Evolutionary conservation across 2,329 filamentous ascomycete genomes (phyloP), one percentile per base, ranked within the genome.

Genomic region (Aspergillus intermedius): DNA sequence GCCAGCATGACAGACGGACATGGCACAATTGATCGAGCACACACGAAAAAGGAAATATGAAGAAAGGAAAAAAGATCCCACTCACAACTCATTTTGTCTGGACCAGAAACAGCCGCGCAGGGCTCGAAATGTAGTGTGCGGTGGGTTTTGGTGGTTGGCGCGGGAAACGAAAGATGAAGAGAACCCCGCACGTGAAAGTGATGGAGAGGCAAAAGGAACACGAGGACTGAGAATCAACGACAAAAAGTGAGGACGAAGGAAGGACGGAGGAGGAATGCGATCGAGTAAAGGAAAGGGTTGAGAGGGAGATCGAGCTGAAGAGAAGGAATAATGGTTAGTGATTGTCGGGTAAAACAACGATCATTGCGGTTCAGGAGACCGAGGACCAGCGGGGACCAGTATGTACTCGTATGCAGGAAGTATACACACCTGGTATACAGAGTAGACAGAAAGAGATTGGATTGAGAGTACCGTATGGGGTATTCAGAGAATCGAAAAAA

Each of bases 21-120:
- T 30, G 10, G 10, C 25, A 30, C 25, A 30, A 30, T 30, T 30
- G 35, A 48, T 32, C 15, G 23, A 30, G 30, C 10, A 17, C 21
- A 35, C 13, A 7, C n/a, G n/a, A 17, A 10, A 15, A 21, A 42
- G 9, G n/a, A 17, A 45, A 35, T 21, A 34, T 12, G 19, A 28
- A 49, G 39, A n/a, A 35, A 21, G 19, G 15, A 37, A 44, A 23
- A 15, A 43, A 13, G 5, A n/a, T n/a, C 22, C 17, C 19, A 42
- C 59, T 58, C 50, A 61, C 59, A 61, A 52, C 59, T 61, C 59
- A 61, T 61, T 32, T 47, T 57, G 54, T 30, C 42, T 42, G 13
- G 34, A 37, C n/a, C n/a, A 42, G 41, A 10, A 17, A 42, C 34
- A 19, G 37, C 34, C 48, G 22, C 41, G 43, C 42, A 41, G 30